Conservation (phyloP, 345 rosid species). For the Capsella bursapastoris region DNA sequence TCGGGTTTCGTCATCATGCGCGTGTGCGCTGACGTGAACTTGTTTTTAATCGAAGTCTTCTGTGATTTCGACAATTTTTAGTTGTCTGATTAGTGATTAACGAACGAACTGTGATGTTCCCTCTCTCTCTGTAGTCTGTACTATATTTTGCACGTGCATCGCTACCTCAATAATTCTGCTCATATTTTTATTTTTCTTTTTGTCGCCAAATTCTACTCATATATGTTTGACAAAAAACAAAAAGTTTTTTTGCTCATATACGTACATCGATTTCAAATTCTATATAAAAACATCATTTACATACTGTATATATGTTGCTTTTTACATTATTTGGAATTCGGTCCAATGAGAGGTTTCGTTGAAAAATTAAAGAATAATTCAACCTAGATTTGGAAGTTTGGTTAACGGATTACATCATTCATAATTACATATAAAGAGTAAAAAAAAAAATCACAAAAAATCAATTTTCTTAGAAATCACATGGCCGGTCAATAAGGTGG, state of each 20-base stretch:
- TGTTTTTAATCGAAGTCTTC: not conserved
- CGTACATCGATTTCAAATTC: not conserved
- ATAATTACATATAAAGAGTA: too few relatives aligned
- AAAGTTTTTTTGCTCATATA: too few relatives aligned
- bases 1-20: constrained; percentile 7
- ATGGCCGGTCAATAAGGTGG: too few relatives aligned
- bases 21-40: constrained; percentile 26
- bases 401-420: too few relatives aligned
- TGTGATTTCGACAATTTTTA: constrained; percentile 18
- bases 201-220: too few relatives aligned
- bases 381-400: too few relatives aligned
- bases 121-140: not conserved
- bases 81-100: not conserved
- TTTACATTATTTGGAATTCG: constrained; percentile 11
- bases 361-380: not conserved
- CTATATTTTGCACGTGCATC: not conserved
- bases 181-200: not conserved
- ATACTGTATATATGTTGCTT: not conserved
- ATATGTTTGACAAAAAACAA: too few relatives aligned
- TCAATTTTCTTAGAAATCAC: too few relatives aligned
- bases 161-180: constrained; percentile 1
- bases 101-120: not conserved
- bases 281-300: too few relatives aligned
- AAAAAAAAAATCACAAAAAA: too few relatives aligned
- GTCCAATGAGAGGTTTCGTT: not conserved